These are phyloP conservation scores for Fragilaria radians DNA, from an alignment of 108 stramenopile species.

Conservation along the genomic window DNA sequence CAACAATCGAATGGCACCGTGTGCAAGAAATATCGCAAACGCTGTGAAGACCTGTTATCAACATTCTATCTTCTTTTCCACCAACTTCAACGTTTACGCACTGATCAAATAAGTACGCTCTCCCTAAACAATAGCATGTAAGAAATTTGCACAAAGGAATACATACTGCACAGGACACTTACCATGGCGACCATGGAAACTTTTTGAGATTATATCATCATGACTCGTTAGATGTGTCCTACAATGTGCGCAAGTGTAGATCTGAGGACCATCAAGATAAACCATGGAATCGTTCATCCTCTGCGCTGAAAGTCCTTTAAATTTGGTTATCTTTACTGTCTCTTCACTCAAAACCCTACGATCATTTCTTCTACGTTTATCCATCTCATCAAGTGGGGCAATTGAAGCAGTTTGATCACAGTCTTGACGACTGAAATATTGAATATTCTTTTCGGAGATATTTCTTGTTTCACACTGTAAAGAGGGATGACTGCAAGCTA, in stretches of 20 bases:
- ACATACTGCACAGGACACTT: constrained; percentile 14
- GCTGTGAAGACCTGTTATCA: constrained; percentile 92
- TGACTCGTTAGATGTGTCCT: constrained; percentile 87
- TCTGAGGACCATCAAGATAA: constrained; percentile 81
- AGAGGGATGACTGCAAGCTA: too few species aligned
- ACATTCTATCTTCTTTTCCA: constrained; percentile 69
- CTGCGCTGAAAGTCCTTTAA: constrained; percentile 22
- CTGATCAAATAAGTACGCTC: constrained; percentile 86
- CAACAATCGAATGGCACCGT: constrained; percentile 79
- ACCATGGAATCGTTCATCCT: constrained; percentile 80
- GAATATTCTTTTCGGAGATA: too few species aligned
- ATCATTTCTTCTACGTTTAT: too few species aligned
- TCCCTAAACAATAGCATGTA: constrained; percentile 28
- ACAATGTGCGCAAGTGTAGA: constrained; percentile 85
- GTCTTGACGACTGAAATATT: too few species aligned
- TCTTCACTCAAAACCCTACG: neutral
- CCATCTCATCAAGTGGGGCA: too few species aligned
- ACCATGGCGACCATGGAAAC: constrained; percentile 92
- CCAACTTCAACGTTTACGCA: constrained; percentile 81
- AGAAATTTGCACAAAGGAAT: neutral
- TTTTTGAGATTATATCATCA: constrained; percentile 91
- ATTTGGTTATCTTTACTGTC: neutral
- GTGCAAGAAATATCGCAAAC: constrained; percentile 90
- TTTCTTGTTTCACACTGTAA: too few species aligned
- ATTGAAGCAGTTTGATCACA: too few species aligned